phyloP scores from a whole-genome alignment of 2,329 filamentous ascomycete genomes.

The Pseudopithomyces chartarum region DNA sequence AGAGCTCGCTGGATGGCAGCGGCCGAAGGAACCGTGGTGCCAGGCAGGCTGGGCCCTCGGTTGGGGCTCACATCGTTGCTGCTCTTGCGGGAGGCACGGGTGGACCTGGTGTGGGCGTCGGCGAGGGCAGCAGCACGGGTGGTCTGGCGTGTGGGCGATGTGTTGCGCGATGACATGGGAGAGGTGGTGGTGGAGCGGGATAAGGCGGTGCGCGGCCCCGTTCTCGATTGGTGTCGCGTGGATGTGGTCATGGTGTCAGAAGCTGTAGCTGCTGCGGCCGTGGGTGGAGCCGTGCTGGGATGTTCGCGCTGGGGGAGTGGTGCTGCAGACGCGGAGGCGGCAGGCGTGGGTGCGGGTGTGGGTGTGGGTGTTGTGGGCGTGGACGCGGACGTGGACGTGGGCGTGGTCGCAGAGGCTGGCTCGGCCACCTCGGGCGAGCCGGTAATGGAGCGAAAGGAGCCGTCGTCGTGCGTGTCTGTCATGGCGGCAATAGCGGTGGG shows the following conservation, averaged over 20 bases:
- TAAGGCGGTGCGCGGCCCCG: constrained; percentile 34
- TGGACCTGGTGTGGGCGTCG: constrained; percentile 27
- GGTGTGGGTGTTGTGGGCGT: constrained; percentile 15
- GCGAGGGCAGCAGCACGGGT: constrained; percentile 30
- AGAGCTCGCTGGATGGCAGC: constrained; percentile 69
- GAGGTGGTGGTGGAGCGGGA: constrained; percentile 48
- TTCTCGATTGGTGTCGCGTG: constrained; percentile 33
- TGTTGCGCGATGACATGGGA: constrained; percentile 54
- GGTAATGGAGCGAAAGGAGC: constrained; percentile 44
- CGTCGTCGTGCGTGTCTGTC: constrained; percentile 37
- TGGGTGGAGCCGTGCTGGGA: constrained; percentile 3
- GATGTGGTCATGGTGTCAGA: constrained; percentile 20
- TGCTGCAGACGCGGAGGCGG: constrained; percentile 13
- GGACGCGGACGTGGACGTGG: constrained; percentile 15
- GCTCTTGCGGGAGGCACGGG: constrained; percentile 50
- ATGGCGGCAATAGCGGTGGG: constrained; percentile 34
- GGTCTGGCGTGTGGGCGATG: constrained; percentile 49
- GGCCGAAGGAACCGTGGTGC: constrained; percentile 61
- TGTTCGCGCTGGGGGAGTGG: constrained; percentile 7
- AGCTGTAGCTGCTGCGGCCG: constrained; percentile 4
- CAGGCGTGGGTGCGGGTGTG: constrained; percentile 17
- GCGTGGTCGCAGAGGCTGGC: constrained; percentile 28
- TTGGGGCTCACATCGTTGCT: constrained; percentile 51
- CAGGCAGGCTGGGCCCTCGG: constrained; percentile 42
- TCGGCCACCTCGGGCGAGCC: constrained; percentile 45